phyloP scores from a whole-genome alignment of 176 grass and related monocot genomes.

The Cenchrus purpureus region DNA sequence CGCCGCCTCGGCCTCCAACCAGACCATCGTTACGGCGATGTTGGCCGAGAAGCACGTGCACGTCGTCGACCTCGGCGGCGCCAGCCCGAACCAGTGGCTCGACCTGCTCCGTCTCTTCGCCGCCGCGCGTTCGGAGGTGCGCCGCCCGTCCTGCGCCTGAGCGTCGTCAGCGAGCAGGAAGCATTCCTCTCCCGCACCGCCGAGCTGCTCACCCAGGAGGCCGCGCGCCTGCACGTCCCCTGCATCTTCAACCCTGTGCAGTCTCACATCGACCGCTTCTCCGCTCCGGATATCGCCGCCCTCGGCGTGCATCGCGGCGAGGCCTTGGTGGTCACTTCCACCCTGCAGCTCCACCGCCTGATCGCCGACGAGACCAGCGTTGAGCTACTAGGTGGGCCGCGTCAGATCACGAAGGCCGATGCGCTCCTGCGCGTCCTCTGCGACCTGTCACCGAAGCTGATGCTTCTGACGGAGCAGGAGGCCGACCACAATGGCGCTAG shows the following conservation, averaged over 20 bases:
- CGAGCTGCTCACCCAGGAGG: not conserved
- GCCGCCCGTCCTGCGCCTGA: conserved; percentile 49
- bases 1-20: conserved; percentile 45
- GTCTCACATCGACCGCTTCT: conserved; percentile 30
- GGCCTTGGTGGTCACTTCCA: conserved; percentile 53
- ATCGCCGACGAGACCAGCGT: not conserved
- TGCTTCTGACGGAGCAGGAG: conserved; percentile 74
- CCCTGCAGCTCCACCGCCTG: conserved; percentile 18
- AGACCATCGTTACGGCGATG: conserved; percentile 51
- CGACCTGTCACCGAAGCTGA: conserved; percentile 55
- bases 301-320: conserved; percentile 42
- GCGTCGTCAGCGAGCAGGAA: conserved; percentile 43
- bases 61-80: conserved; percentile 62
- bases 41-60: conserved; percentile 42
- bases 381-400: not conserved
- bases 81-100: conserved; percentile 54
- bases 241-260: not conserved
- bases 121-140: conserved; percentile 27
- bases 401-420: not conserved
- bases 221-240: not conserved
- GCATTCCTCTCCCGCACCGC: not conserved
- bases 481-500: conserved; percentile 52
- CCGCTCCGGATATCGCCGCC: conserved; percentile 1
- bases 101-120: conserved; percentile 56
- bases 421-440: conserved; percentile 43